Conservation (phyloP, 306 rosid species). For the Acmispon strigosus region DNA sequence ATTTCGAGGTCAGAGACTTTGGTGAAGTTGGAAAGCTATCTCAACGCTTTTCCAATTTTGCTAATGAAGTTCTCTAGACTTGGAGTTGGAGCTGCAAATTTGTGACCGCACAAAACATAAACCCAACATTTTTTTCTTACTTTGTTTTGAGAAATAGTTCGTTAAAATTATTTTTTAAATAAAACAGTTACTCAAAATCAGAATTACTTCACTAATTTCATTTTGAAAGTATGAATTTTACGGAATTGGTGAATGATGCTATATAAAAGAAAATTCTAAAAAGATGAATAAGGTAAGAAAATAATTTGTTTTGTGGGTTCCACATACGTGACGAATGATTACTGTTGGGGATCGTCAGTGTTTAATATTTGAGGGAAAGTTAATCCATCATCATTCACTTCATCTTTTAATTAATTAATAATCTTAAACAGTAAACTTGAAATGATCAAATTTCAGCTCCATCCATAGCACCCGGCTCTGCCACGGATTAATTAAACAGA, state of each 20-base stretch:
- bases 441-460: background rate
- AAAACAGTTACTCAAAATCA: no score
- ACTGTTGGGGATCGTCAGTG: slow-evolving; percentile 17
- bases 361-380: slow-evolving; percentile 12
- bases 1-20: no score
- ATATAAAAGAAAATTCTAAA: background rate
- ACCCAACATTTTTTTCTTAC: no score
- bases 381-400: slow-evolving; percentile 13
- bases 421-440: background rate
- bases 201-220: no score
- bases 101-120: no score
- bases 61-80: no score
- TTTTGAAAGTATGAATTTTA: no score
- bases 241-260: background rate
- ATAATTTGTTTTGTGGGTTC: slow-evolving; percentile 19
- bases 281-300: background rate
- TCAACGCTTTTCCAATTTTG: no score
- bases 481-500: background rate
- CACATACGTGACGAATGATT: slow-evolving; percentile 12
- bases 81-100: no score
- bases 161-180: no score
- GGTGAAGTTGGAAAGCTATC: no score
- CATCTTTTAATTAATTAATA: background rate
- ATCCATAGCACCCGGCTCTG: background rate
- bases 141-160: no score